Conservation (phyloP, 176 grass and related monocot species). For the Phragmites australis region DNA sequence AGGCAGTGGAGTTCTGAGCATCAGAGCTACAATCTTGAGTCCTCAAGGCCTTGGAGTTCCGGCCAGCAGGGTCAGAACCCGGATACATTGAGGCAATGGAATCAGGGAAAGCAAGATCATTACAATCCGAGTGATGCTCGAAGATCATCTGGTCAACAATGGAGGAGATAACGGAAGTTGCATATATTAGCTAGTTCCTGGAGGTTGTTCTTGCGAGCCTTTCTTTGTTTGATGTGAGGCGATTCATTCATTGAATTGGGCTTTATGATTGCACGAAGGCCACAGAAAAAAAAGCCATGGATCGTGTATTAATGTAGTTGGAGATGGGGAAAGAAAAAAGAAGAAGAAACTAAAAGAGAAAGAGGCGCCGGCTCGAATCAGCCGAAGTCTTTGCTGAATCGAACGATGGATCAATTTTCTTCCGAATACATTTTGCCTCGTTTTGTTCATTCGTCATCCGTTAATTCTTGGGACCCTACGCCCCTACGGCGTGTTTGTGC, state of each 20-base stretch:
- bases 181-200: slow-evolving; percentile 41
- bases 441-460: background rate
- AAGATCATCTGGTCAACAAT: slow-evolving; percentile 14
- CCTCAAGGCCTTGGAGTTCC: slow-evolving; percentile 18
- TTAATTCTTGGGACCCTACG: background rate
- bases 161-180: slow-evolving; percentile 46
- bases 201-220: background rate
- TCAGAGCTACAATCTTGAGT: slow-evolving; percentile 9
- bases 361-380: background rate
- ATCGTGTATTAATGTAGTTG: slow-evolving; percentile 27
- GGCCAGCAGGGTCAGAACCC: slow-evolving; percentile 28
- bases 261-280: slow-evolving; percentile 40
- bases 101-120: slow-evolving; percentile 29
- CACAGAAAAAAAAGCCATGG: slow-evolving; percentile 28
- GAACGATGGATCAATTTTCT: background rate
- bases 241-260: slow-evolving; percentile 28
- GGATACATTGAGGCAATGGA: slow-evolving; percentile 35
- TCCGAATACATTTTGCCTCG: background rate
- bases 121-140: slow-evolving; percentile 29
- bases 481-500: background rate
- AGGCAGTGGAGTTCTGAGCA: slow-evolving; percentile 8
- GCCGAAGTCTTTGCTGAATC: background rate
- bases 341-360: background rate
- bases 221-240: slow-evolving; percentile 24
- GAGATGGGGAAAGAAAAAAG: background rate